phyloP scores from a whole-genome alignment of 1,139 yeast species.

The Eremothecium gossypii region DNA sequence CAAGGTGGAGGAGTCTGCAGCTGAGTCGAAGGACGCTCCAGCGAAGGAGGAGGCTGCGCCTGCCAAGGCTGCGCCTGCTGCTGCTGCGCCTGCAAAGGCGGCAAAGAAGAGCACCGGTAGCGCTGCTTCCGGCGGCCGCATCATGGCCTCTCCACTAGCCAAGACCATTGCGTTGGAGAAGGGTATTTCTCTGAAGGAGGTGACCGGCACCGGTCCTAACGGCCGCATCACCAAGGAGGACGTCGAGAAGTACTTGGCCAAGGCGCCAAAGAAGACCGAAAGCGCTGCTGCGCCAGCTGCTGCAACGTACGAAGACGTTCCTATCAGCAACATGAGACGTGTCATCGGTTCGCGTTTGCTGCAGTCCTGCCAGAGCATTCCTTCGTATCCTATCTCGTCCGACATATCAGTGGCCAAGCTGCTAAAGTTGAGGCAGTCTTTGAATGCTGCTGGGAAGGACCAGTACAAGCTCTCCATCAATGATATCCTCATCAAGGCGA shows the following conservation, averaged over 20 bases:
- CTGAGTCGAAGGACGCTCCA: constrained; percentile 38
- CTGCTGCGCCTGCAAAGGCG: constrained; percentile 20
- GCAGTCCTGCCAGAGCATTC: constrained; percentile 77
- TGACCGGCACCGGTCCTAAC: constrained; percentile 89
- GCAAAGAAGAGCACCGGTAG: constrained; percentile 11
- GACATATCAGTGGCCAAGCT: constrained; percentile 80
- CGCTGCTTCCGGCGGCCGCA: constrained; percentile 47
- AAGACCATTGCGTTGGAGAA: constrained; percentile 87
- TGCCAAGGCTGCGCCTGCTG: constrained; percentile 30
- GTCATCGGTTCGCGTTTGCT: constrained; percentile 84
- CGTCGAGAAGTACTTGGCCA: constrained; percentile 56
- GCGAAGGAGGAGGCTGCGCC: constrained; percentile 22
- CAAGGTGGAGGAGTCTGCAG: constrained; percentile 75
- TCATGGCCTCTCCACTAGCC: constrained; percentile 92
- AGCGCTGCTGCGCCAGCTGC: constrained; percentile 43
- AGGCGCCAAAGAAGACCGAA: constrained; percentile 28
- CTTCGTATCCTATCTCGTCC: constrained; percentile 88
- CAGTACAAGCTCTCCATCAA: constrained; percentile 87
- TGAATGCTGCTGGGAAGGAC: constrained; percentile 79
- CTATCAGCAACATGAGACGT: constrained; percentile 86
- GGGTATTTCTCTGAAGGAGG: constrained; percentile 76
- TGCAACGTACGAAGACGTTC: constrained; percentile 68
- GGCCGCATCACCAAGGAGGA: constrained; percentile 92
- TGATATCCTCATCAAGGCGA: constrained; percentile 89
- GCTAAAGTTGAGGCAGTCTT: constrained; percentile 82